Evolutionary conservation across 2,329 filamentous ascomycete genomes (phyloP), one percentile per base, ranked within the genome.

Genomic region (Arthrobotrys pseudoclavata): DNA sequence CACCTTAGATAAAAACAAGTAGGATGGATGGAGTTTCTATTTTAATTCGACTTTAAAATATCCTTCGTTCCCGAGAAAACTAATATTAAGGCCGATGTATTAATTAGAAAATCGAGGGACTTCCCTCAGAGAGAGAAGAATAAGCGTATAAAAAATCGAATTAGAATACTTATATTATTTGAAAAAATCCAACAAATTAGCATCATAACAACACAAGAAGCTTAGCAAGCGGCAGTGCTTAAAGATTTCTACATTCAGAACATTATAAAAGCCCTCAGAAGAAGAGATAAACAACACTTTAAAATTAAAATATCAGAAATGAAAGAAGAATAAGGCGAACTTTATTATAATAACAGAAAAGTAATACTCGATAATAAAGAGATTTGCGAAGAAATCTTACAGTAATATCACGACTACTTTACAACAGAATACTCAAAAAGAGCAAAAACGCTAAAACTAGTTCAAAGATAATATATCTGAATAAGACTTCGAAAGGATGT

Each of bases 371-470:
- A 63, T 47, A 47, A 61, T 37, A 61, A 61, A 37, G 20, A 50
- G 31, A 31, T 64, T 20, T 64, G 34, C 13, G 10, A 50, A 66
- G 22, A 52, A 52, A 66, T 66, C n/a, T 66, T 66, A 53, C 7
- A 31, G 12, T 37, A 31, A 66, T 52, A 37, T 40, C 40, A 66
- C 37, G 12, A 66, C 22, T 31, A 66, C 29, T 52, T 29, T 42
- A 48, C 15, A 34, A 7, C 15, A 62, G 22, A 45, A 42, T 15
- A 63, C 22, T 18, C 10, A 47, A 18, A 48, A 47, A 45, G 18
- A 63, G 29, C 4, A 26, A 63, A 20, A 63, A 63, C 31, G 29
- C 34, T 47, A 47, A 31, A 47, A 47, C 34, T 47, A 63, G 31
- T 63, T 29, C 34, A 63, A 63, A 48, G 4, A 34, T 22, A 63